Base-by-base conservation (phyloP, 305 asterid species). In the Fraxinus nigra region DNA sequence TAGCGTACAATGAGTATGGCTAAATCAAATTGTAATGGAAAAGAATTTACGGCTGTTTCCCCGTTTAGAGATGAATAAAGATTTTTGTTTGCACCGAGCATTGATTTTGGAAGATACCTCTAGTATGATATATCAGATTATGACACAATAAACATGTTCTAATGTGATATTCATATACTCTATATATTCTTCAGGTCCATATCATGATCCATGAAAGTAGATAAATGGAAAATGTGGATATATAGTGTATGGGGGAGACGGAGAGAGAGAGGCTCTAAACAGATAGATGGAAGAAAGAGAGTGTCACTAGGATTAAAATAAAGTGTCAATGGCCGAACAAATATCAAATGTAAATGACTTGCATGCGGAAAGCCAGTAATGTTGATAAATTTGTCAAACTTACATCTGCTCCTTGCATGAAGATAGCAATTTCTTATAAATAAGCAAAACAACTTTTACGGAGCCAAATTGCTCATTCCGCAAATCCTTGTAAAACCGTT, bases 381-480 rank as follows among this genome's bases (percentile, higher is more conserved):
- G 35, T 16, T 5, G 33, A 26, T 3, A 38, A 75, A 24, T 37
- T 34, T 72, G 28, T 48, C 69, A 76, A 87, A 87, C 92, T 89
- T 89, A 89, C 89, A 89, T 86, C 85, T 87, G 92, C 80, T 86
- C 92, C 90, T 89, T 89, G 86, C 90, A 89, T 83, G 92, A 86
- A 85, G 87, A 86, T 81, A 87, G 81, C 82, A 86, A 85, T 75
- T 87, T 89, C 89, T 85, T 80, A 82, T 89, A 89, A 77, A 89
- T 83, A 26, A 81, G 78, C 79, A 86, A 81, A 80, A 89, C 88
- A 69, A 85, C 84, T 84, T 87, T 89, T 18, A 87, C 87, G 40
- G 88, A 89, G 80, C 87, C 89, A 79, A 87, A 83, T 32, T 84
- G 87, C 86, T 86, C 88, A 78, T 84, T 84, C 46, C 90, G 85